Evolutionary conservation across 2,329 filamentous ascomycete species (phyloP).

Genomic region (Fusarium globosum): DNA sequence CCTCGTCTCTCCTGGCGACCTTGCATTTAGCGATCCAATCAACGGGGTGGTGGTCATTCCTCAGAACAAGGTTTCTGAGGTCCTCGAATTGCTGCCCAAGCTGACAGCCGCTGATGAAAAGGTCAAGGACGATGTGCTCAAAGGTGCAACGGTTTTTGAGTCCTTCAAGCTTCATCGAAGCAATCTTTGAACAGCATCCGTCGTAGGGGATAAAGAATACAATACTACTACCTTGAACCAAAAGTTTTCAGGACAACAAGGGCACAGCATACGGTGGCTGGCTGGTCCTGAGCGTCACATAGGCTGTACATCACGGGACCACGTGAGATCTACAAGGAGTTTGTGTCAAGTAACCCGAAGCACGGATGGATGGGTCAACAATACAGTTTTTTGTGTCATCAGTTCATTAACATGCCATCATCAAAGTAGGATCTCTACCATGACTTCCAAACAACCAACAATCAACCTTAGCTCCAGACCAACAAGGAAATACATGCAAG

Average conservation of each 20-base stretch:
- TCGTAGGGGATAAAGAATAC: neutral
- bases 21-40: slow-evolving; percentile 75
- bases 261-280: neutral
- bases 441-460: slow-evolving; percentile 46
- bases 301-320: slow-evolving; percentile 2
- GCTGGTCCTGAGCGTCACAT: neutral
- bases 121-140: slow-evolving; percentile 72
- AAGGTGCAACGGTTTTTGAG: slow-evolving; percentile 71
- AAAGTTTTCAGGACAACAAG: neutral
- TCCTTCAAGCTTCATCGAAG: slow-evolving; percentile 71
- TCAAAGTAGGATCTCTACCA: slow-evolving; percentile 45
- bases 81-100: slow-evolving; percentile 69
- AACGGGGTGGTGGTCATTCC: slow-evolving; percentile 79
- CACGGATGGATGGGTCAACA: slow-evolving; percentile 19
- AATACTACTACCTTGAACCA: neutral
- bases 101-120: slow-evolving; percentile 64
- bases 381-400: slow-evolving; percentile 48
- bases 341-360: slow-evolving; percentile 22
- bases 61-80: slow-evolving; percentile 65
- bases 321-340: slow-evolving; percentile 16
- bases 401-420: slow-evolving; percentile 55
- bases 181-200: slow-evolving; percentile 41
- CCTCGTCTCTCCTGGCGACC: slow-evolving; percentile 66
- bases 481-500: slow-evolving; percentile 39
- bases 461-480: slow-evolving; percentile 40